Evolutionary conservation across 768 basidiomycete genomes (phyloP).

Genomic region (Mycena amicta): DNA sequence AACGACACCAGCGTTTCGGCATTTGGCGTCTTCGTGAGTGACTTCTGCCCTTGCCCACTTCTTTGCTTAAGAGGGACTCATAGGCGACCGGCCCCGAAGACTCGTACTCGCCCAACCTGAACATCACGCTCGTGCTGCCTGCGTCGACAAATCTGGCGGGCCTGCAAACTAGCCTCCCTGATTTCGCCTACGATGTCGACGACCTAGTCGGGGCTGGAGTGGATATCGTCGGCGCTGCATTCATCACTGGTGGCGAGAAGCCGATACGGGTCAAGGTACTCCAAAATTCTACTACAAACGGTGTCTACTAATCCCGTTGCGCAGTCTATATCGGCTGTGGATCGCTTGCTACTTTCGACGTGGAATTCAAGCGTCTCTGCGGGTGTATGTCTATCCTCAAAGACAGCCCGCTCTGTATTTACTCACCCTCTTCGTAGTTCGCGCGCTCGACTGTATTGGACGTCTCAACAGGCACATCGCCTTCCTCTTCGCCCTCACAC

Average conservation of each 20-base stretch:
- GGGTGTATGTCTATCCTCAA: background rate
- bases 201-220: background rate
- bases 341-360: background rate
- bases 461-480: background rate
- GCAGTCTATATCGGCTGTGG: background rate
- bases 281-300: no score
- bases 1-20: background rate
- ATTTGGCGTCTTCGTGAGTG: slow-evolving; percentile 1
- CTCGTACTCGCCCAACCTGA: background rate
- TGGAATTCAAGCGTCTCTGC: background rate
- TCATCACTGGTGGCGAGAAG: background rate
- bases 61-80: background rate
- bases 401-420: no score
- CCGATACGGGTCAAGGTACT: background rate
- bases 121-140: background rate
- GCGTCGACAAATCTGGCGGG: background rate
- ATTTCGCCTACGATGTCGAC: background rate
- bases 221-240: background rate
- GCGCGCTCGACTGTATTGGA: background rate
- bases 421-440: background rate
- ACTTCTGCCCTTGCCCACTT: no score
- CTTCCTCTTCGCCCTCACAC: background rate
- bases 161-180: background rate
- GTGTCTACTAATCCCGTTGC: background rate
- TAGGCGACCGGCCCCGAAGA: background rate